Base-by-base conservation (phyloP, 1,284 basidiomycete genomes). In the Phellopilus nigrolimitatus region DNA sequence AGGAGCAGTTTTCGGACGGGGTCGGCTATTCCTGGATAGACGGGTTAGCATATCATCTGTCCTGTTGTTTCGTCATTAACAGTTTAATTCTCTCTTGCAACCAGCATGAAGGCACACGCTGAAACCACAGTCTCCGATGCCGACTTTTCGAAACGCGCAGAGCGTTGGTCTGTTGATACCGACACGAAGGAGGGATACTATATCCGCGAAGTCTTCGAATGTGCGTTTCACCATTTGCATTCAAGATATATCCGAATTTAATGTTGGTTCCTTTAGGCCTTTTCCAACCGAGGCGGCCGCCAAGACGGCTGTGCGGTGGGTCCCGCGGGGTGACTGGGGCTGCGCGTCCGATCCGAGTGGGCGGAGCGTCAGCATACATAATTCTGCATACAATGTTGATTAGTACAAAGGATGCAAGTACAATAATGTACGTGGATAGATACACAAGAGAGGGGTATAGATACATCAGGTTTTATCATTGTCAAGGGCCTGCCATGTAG, bases 11-110 rank as follows among this genome's bases (percentile, higher is more conserved):
- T 75, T 97, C 93, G 9, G 97, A 99, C 66, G 97, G 97, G 55
- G 97, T 99, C 52, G 97, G 97, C 24, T 99, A 99, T 73, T 97
- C 92, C 40, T 99, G 97, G 97, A 99, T 99, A 64, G 97, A 99
- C 64, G 94, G 95, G 82, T 88, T 64, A n/a, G n/a, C n/a, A n/a
- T n/a, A n/a, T n/a, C n/a, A n/a, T n/a, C n/a, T n/a, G n/a, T n/a
- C n/a, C n/a, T 33, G 36, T 49, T 25, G 36, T 46, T 33, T 28
- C 17, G 17, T n/a, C 13, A 7, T 8, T 40, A 6, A 15, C 12
- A 4, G 5, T 13, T 17, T 21, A 15, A 31, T 38, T 33, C 3
- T 1, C 6, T 15, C 34, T 15, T 2, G 24, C 47, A 43, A 54
- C 45, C 59, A 90, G 90, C 44, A 92, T 99, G 59, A 99, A 99